Conservation (phyloP, 148 eudicot genomes). For the Vaccinium myrtillus region DNA sequence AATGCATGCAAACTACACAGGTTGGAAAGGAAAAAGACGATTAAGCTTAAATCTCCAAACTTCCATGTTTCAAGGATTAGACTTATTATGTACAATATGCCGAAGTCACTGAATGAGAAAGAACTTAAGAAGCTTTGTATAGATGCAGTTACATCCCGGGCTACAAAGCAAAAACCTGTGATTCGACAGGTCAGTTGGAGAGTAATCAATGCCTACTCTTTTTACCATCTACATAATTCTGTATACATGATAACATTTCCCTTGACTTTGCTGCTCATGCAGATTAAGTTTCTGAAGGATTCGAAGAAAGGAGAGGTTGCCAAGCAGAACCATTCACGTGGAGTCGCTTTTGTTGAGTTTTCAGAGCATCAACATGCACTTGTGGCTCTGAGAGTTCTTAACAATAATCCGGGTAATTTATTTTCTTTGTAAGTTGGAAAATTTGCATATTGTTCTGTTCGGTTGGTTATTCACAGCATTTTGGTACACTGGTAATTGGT, state of each 20-base stretch:
- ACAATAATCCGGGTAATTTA: slow-evolving; percentile 87
- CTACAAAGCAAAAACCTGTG: slow-evolving; percentile 78
- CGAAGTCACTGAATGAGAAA: slow-evolving; percentile 71
- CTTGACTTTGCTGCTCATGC: slow-evolving; percentile 25
- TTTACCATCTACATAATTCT: slow-evolving; percentile 17
- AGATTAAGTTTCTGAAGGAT: slow-evolving; percentile 80
- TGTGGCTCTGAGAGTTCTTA: slow-evolving; percentile 88
- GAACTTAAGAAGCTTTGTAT: slow-evolving; percentile 61
- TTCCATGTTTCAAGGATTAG: slow-evolving; percentile 89
- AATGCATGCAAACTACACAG: slow-evolving; percentile 35
- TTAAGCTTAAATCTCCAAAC: slow-evolving; percentile 84
- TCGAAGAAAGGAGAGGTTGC: slow-evolving; percentile 54
- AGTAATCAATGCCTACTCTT: slow-evolving; percentile 8
- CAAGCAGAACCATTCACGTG: slow-evolving; percentile 71
- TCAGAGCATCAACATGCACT: slow-evolving; percentile 97
- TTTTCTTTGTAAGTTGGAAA: not conserved
- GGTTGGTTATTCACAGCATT: not conserved
- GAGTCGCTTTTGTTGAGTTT: slow-evolving; percentile 92
- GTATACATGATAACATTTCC: not conserved
- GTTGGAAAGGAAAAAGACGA: slow-evolving; percentile 71
- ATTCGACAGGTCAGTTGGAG: slow-evolving; percentile 68
- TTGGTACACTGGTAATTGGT: not conserved
- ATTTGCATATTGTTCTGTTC: not conserved
- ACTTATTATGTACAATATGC: slow-evolving; percentile 83
- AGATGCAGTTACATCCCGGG: slow-evolving; percentile 85